Evolutionary conservation across 208 protist genomes (phyloP).

Genomic region (Plasmodiophora brassicae): DNA sequence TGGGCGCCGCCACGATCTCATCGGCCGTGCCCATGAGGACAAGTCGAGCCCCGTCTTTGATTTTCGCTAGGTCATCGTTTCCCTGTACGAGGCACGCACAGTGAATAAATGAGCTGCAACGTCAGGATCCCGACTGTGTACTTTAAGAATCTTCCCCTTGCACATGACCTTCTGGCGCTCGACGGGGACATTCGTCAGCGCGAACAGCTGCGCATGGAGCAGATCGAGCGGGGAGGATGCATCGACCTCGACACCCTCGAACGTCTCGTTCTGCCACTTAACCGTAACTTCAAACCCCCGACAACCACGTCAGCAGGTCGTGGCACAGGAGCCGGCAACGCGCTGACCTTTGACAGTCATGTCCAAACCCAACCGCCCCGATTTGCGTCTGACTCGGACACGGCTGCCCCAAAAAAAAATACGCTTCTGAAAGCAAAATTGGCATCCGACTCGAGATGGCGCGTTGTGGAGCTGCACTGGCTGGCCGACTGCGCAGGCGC

Average conservation of each 20-base stretch:
- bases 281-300: background rate
- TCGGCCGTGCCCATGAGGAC: conserved; percentile 39
- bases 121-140: background rate
- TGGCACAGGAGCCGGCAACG: too few relatives aligned
- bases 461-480: too few relatives aligned
- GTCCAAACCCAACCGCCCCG: too few relatives aligned
- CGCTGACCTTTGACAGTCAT: too few relatives aligned
- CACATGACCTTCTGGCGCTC: conserved; percentile 35
- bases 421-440: too few relatives aligned
- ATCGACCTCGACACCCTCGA: background rate
- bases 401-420: too few relatives aligned
- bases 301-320: too few relatives aligned
- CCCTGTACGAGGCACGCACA: background rate
- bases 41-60: conserved; percentile 18
- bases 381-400: too few relatives aligned
- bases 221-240: background rate
- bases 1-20: conserved; percentile 21
- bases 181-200: conserved; percentile 37
- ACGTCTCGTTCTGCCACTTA: conserved; percentile 8
- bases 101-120: background rate
- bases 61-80: conserved; percentile 19
- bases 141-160: conserved; percentile 22
- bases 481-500: too few relatives aligned
- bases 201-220: conserved; percentile 38
- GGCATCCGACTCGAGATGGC: too few relatives aligned